Conservation (phyloP, 2,329 filamentous ascomycete genomes). For the Penicillium frequentans region DNA sequence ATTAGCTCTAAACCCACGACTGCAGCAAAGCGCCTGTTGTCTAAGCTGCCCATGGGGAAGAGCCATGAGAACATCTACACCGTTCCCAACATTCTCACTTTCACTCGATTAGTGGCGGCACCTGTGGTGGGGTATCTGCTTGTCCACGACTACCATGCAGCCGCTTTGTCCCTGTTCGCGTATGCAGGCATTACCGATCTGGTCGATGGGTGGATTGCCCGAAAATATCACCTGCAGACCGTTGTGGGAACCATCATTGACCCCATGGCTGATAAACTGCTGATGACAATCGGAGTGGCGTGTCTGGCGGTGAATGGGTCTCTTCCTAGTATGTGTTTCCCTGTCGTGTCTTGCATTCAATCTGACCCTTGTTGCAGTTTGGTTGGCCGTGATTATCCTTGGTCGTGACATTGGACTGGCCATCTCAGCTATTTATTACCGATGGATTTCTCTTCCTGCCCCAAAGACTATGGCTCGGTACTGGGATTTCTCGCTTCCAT, state of each 20-base stretch:
- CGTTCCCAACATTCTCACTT: conserved; percentile 88
- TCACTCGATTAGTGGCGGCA: conserved; percentile 78
- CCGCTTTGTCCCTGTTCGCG: conserved; percentile 80
- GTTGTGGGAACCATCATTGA: conserved; percentile 94
- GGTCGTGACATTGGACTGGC: conserved; percentile 82
- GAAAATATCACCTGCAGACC: conserved; percentile 82
- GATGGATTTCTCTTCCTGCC: conserved; percentile 88
- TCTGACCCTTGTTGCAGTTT: conserved; percentile 55
- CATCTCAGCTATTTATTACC: conserved; percentile 87
- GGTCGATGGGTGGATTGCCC: conserved; percentile 90
- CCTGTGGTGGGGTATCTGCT: conserved; percentile 88
- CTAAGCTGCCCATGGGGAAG: conserved; percentile 30
- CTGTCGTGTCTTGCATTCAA: neutral
- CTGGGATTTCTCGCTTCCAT: conserved; percentile 91
- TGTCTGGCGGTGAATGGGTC: conserved; percentile 80
- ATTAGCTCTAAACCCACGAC: conserved; percentile 17
- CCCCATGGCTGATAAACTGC: conserved; percentile 92
- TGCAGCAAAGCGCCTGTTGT: conserved; percentile 33
- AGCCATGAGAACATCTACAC: conserved; percentile 91
- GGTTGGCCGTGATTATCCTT: conserved; percentile 86
- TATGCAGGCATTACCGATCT: conserved; percentile 92
- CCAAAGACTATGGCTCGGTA: conserved; percentile 91
- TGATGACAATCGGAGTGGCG: conserved; percentile 92
- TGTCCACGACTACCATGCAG: conserved; percentile 74
- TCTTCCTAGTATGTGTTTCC: conserved; percentile 65